Base-by-base conservation (phyloP, 371 early-diverging fungal species). In the Gilbertella persicaria region DNA sequence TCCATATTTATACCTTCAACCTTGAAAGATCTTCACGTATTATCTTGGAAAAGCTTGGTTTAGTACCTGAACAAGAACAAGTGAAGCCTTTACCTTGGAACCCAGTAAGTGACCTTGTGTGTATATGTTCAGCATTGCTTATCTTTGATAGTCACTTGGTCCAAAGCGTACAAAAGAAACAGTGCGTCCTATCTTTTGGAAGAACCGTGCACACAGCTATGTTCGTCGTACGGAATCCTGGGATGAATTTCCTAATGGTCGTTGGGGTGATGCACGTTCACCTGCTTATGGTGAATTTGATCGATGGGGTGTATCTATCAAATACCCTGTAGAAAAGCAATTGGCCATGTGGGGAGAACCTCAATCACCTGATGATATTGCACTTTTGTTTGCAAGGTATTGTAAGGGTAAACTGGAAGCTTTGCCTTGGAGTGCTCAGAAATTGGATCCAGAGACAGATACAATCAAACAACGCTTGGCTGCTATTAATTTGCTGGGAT, bases 231-330 rank as follows among this genome's bases (percentile, higher is more conserved):
- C 98, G 4, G 94, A 94, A 60, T 75, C 86, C 19, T 98, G 98
- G 98, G 97, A 98, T 74, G 97, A 97, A 61, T 98, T 93, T 66
- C 97, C 97, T 19, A 98, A 98, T 68, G 98, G 98, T 33, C 89
- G 98, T 43, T 98, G 97, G 98, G 97, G 97, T 33, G 96, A 97
- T 63, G 85, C 96, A 17, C 82, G 96, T 13, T 97, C 97, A 6
- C 88, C 92, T 28, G 77, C 97, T 9, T 98, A 87, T 76, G 97
- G 98, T 53, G 96, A 98, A 52, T 71, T 97, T 57, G 96, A 93
- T 62, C 91, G 94, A 29, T 93, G 90, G 71, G 92, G 94, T 49
- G 48, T 92, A 33, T 82, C 89, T 24, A 80, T 95, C 46, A 91
- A 93, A 54, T 78, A 88, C 44, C 63, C 87, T 1, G 41, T 63